Evolutionary conservation across 2,329 filamentous ascomycete genomes (phyloP), one percentile per base, ranked within the genome.

Genomic region (Aspergillus ustus): DNA sequence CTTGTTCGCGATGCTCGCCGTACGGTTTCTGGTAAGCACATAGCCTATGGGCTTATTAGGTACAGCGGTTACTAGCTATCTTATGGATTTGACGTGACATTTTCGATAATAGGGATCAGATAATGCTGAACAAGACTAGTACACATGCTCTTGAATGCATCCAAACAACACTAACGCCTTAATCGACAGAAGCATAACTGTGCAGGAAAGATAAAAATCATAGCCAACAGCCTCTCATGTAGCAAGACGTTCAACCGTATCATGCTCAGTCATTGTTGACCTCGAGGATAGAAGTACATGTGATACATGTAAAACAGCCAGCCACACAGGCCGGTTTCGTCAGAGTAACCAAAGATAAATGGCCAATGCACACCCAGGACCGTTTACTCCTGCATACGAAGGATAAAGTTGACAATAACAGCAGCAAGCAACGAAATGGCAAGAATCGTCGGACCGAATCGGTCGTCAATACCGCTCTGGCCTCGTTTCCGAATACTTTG

Each of bases 391-490:
- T 77, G 68, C 60, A 80, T 75, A 67, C 93, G 86, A 74, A 99
- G 81, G 43, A 96, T 89, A 76, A 99, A 98, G 82, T 99, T 99
- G 73, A 97, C 91, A 57, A 97, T 83, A n/a, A 99, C 92, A 15
- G 94, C 95, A 52, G 91, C 84, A 71, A 97, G 81, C 67, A 99
- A 81, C 57, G 94, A 91, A 70, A 97, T 85, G 52, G 94, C 92
- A 77, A 99, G 79, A 55, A 98, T 87, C 0, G 93, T 97, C 5
- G 95, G 95, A 7, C 95, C 95, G 72, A 97, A 93, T 46, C 93
- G 87, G 82, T 99, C 95, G 76, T 99, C 95, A 75, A 99, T 98
- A 22, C 95, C 95, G 58, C 92, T 92, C 83, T 97, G 93, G 8
- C 95, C 95, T 66, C 94, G 86, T 79, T 91, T 87, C 61, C 95